These are phyloP conservation scores for Ustilago hordei DNA, from an alignment of 1,284 basidiomycete species.

Conservation along the genomic window DNA sequence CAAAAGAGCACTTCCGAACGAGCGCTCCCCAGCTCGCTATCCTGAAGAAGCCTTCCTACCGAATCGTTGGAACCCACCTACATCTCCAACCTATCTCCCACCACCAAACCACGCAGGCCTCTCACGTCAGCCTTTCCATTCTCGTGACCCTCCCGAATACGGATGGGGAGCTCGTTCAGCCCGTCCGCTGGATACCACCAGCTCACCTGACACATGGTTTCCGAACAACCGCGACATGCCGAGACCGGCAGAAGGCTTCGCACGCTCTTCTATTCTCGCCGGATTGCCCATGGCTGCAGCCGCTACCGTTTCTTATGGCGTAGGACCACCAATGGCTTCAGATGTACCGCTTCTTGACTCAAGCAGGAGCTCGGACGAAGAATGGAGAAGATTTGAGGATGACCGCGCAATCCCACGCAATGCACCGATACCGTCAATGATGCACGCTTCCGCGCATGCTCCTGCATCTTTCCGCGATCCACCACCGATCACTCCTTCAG, in stretches of 20 bases:
- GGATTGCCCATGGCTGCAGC: conserved; percentile 7
- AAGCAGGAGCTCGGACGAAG: conserved; percentile 25
- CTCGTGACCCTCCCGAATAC: conserved; percentile 10
- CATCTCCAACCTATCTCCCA: conserved; percentile 8
- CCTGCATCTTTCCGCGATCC: conserved; percentile 8
- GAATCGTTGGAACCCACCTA: conserved; percentile 6
- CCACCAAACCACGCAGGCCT: conserved; percentile 19
- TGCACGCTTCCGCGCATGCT: not conserved
- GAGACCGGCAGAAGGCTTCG: conserved; percentile 8
- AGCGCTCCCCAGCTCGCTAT: conserved; percentile 10
- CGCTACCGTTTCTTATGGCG: not conserved
- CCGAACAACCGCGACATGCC: not conserved
- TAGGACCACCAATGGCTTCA: not conserved
- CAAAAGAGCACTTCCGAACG: conserved; percentile 5
- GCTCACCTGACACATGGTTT: conserved; percentile 7
- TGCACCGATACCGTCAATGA: not conserved
- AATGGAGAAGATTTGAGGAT: conserved; percentile 24
- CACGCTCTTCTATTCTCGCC: not conserved
- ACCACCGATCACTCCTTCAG: not conserved
- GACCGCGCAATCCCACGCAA: not conserved
- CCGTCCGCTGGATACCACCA: not conserved
- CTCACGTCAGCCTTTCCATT: conserved; percentile 24
- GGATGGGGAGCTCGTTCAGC: conserved; percentile 16
- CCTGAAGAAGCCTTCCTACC: not conserved
- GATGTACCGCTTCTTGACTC: not conserved